phyloP scores from a whole-genome alignment of 371 early-diverging fungal genomes.

The Lichtheimia hyalospora region DNA sequence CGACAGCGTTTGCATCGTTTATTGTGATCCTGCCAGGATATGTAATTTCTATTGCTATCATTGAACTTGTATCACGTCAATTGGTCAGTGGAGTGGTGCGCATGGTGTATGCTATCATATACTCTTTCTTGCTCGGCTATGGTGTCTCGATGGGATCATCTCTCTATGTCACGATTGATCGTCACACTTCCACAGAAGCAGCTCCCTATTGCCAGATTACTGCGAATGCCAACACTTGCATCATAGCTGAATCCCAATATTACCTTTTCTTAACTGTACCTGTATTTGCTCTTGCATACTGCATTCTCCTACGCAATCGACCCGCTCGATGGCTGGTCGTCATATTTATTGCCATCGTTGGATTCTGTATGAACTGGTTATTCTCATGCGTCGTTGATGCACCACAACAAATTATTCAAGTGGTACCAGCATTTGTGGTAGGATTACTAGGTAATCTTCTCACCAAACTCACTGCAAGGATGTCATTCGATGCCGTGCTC shows the following conservation, averaged over 20 bases:
- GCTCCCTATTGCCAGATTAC: conserved; percentile 23
- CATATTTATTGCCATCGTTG: conserved; percentile 17
- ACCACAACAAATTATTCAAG: conserved; percentile 34
- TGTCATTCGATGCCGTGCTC: conserved; percentile 59
- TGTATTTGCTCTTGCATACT: conserved; percentile 44
- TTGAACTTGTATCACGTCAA: conserved; percentile 84
- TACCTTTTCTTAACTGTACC: conserved; percentile 44
- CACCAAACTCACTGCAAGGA: conserved; percentile 47
- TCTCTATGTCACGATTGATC: conserved; percentile 40
- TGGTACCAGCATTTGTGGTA: conserved; percentile 18
- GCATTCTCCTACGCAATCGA: conserved; percentile 37
- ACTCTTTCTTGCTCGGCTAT: conserved; percentile 77
- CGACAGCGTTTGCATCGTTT: conserved; percentile 48
- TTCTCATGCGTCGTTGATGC: conserved; percentile 47
- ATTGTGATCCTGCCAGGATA: conserved; percentile 74
- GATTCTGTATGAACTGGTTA: conserved; percentile 37
- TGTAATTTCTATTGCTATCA: conserved; percentile 71
- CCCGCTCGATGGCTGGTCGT: conserved; percentile 27
- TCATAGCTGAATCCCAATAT: conserved; percentile 27
- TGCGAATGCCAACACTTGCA: conserved; percentile 22
- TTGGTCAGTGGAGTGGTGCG: conserved; percentile 85
- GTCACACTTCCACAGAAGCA: conserved; percentile 9
- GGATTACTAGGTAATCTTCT: conserved; percentile 31
- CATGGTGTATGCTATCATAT: conserved; percentile 76
- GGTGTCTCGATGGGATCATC: conserved; percentile 75